phyloP scores from a whole-genome alignment of 2,329 filamentous ascomycete genomes.

The Trichoderma polysporum region DNA sequence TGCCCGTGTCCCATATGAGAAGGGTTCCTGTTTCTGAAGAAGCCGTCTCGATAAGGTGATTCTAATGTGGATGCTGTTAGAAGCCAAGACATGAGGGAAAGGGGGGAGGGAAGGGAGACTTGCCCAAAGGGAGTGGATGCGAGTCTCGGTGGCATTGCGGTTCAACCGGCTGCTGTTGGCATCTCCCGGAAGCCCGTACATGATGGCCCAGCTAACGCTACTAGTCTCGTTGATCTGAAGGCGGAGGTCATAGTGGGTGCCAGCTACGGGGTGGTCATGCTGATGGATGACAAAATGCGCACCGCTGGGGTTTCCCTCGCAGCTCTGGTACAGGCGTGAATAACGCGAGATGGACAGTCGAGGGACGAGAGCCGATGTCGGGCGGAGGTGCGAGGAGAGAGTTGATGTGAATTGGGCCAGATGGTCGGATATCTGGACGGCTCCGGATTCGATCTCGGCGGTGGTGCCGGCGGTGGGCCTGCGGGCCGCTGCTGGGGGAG shows the following conservation, averaged over 20 bases:
- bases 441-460: conserved; percentile 43
- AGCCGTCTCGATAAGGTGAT: conserved; percentile 60
- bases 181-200: conserved; percentile 62
- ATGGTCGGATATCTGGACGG: conserved; percentile 40
- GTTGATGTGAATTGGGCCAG: conserved; percentile 39
- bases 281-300: conserved; percentile 70
- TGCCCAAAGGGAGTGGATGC: conserved; percentile 61
- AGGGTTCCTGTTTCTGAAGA: conserved; percentile 55
- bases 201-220: conserved; percentile 63
- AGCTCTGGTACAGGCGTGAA: conserved; percentile 38
- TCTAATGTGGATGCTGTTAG: conserved; percentile 39
- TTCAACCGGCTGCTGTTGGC: conserved; percentile 54
- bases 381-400: conserved; percentile 33
- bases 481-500: conserved; percentile 18
- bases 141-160: conserved; percentile 61
- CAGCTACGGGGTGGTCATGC: conserved; percentile 69
- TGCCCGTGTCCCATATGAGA: conserved; percentile 63
- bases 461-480: conserved; percentile 27
- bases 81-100: neutral
- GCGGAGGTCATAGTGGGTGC: conserved; percentile 67
- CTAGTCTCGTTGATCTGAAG: conserved; percentile 68
- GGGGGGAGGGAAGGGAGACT: conserved; percentile 21
- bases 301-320: conserved; percentile 34
- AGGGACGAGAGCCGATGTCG: conserved; percentile 27
- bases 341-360: conserved; percentile 39